Percentiles rank a stretch among this genome's conserved stretches.
These are phyloP conservation scores for Osmanthus fragrans DNA, from an alignment of 257 asterid genomes.

Conservation along the genomic window DNA sequence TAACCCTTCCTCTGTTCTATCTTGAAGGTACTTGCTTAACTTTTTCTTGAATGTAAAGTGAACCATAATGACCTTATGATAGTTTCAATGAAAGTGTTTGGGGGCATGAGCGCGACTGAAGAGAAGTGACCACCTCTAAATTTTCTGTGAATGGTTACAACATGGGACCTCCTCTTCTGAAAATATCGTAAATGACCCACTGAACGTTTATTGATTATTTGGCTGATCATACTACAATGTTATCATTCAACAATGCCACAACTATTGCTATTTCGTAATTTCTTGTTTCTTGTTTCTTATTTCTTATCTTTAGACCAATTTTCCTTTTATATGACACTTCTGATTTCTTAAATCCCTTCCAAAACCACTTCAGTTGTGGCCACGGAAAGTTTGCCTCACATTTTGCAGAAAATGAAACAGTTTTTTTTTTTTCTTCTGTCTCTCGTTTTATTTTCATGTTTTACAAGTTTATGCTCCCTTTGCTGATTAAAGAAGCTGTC, in stretches of 20 bases:
- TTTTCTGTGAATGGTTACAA: background rate
- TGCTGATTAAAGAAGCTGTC: background rate
- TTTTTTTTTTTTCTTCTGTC: background rate
- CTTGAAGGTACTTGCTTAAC: slow-evolving; percentile 60
- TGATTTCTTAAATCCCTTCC: background rate
- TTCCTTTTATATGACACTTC: background rate
- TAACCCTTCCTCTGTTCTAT: slow-evolving; percentile 69
- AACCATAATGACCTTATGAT: background rate
- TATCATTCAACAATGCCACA: background rate
- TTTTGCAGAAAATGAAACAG: background rate
- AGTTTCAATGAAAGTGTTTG: background rate
- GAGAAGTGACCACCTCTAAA: background rate
- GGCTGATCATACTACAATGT: background rate
- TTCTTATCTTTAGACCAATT: background rate
- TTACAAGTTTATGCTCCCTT: background rate
- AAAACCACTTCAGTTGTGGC: background rate
- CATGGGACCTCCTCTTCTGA: background rate
- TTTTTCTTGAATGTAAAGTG: background rate
- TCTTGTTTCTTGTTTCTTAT: background rate
- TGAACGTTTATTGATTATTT: background rate
- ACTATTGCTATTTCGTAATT: background rate
- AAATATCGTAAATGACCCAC: background rate
- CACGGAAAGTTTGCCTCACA: background rate
- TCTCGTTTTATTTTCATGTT: background rate
- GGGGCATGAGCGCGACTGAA: background rate